Conservation (phyloP, 306 rosid genomes). For the Pueraria montana region DNA sequence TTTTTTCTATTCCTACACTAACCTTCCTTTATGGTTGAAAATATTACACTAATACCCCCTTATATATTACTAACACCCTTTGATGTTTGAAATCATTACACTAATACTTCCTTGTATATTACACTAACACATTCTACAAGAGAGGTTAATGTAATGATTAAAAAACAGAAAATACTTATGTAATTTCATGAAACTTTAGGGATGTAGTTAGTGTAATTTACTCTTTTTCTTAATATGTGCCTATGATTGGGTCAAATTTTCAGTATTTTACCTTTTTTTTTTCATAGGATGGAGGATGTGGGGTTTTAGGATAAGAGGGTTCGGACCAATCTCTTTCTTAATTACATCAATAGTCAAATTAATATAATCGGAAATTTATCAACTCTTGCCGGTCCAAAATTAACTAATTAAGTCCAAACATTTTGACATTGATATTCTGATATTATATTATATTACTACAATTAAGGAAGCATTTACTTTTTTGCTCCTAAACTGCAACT, state of each 20-base stretch:
- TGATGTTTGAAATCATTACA: no score
- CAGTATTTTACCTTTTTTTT: not conserved
- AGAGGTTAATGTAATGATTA: no score
- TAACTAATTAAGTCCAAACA: not conserved
- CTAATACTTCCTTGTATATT: no score
- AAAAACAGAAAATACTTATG: no score
- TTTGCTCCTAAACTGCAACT: slow-evolving; percentile 10
- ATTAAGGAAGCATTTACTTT: slow-evolving; percentile 4
- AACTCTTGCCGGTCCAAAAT: not conserved
- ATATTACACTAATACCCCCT: no score
- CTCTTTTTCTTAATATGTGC: not conserved
- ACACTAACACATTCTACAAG: no score
- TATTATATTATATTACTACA: not conserved
- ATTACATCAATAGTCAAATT: not conserved
- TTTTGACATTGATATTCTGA: not conserved
- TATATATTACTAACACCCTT: no score
- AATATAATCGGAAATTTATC: not conserved
- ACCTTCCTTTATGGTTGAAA: no score
- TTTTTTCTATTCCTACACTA: no score
- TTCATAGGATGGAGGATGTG: not conserved
- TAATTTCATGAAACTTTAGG: no score
- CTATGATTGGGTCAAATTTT: not conserved
- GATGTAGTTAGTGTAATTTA: no score
- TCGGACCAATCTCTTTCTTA: not conserved
- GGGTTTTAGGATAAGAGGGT: not conserved